phyloP scores from a whole-genome alignment of 2,329 filamentous ascomycete species.

The Coniella lustricola region DNA sequence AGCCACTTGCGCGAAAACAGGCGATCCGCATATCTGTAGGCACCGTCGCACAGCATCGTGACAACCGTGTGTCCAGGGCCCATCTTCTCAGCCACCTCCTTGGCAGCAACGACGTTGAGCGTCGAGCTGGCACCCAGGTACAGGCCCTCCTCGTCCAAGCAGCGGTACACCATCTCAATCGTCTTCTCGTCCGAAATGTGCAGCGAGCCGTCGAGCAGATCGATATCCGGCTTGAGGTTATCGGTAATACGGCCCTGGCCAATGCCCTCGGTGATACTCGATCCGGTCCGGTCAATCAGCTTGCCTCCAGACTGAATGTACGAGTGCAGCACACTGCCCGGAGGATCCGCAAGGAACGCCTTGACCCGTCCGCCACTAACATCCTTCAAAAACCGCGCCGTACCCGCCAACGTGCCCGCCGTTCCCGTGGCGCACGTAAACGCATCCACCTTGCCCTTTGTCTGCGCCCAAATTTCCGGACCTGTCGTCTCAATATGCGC shows the following conservation, averaged over 20 bases:
- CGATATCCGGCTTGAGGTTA: slow-evolving; percentile 81
- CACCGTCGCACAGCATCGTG: slow-evolving; percentile 89
- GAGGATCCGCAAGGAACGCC: slow-evolving; percentile 86
- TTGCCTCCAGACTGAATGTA: slow-evolving; percentile 83
- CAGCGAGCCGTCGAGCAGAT: slow-evolving; percentile 75
- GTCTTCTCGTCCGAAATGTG: slow-evolving; percentile 87
- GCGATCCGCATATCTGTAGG: slow-evolving; percentile 93
- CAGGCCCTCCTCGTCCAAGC: slow-evolving; percentile 89
- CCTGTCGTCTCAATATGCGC: slow-evolving; percentile 97
- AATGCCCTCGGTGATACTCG: slow-evolving; percentile 95
- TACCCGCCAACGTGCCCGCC: slow-evolving; percentile 81
- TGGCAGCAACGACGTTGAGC: slow-evolving; percentile 90
- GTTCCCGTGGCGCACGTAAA: slow-evolving; percentile 96
- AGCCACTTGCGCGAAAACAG: slow-evolving; percentile 92
- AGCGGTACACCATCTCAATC: slow-evolving; percentile 96
- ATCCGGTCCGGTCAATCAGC: slow-evolving; percentile 71
- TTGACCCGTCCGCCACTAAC: slow-evolving; percentile 71
- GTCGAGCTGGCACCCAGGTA: slow-evolving; percentile 92
- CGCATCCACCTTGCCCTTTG: slow-evolving; percentile 74
- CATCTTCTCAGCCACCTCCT: slow-evolving; percentile 85
- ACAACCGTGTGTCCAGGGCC: slow-evolving; percentile 87
- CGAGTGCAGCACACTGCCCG: slow-evolving; percentile 85
- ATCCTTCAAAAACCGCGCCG: slow-evolving; percentile 83
- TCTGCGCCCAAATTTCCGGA: slow-evolving; percentile 95
- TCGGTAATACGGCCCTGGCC: slow-evolving; percentile 96